These are phyloP conservation scores for Suillus ampliporus DNA, from an alignment of 768 basidiomycete genomes.

Conservation along the genomic window DNA sequence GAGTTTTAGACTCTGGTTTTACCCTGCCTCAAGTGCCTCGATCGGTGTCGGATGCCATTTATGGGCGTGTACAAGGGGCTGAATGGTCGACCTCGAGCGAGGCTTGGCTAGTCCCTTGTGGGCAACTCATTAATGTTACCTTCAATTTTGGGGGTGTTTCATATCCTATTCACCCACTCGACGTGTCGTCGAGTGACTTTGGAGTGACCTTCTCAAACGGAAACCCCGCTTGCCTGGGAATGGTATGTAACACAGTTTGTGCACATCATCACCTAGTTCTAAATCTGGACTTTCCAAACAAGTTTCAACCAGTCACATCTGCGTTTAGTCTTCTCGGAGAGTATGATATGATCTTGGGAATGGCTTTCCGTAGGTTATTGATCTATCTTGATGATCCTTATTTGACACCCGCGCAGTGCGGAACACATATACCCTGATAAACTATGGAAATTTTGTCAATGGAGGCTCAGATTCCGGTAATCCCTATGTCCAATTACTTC, in stretches of 20 bases:
- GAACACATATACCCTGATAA: constrained; percentile 72
- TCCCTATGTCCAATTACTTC: constrained; percentile 75
- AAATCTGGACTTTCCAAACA: constrained; percentile 10
- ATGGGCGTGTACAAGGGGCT: constrained; percentile 78
- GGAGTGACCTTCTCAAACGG: constrained; percentile 49
- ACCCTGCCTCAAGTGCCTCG: constrained; percentile 76
- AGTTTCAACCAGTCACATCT: constrained; percentile 86
- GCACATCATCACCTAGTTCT: constrained; percentile 6
- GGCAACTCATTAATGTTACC: constrained; percentile 70
- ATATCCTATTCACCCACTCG: constrained; percentile 80
- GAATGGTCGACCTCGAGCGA: constrained; percentile 59
- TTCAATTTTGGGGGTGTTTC: constrained; percentile 72
- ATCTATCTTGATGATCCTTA: neutral
- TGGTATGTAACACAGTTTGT: constrained; percentile 49
- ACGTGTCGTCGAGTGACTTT: constrained; percentile 66
- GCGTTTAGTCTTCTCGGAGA: constrained; percentile 79
- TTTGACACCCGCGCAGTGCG: constrained; percentile 55
- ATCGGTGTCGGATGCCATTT: constrained; percentile 78
- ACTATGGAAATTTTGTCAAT: constrained; percentile 73
- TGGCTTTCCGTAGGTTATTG: constrained; percentile 68
- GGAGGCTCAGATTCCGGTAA: constrained; percentile 51
- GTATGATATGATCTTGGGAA: constrained; percentile 85
- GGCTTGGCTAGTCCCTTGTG: constrained; percentile 79
- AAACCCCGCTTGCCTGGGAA: constrained; percentile 65
- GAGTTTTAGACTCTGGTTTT: constrained; percentile 78